Evolutionary conservation across 257 asterid species (phyloP).

Genomic region (Jaltomata sinuosa): DNA sequence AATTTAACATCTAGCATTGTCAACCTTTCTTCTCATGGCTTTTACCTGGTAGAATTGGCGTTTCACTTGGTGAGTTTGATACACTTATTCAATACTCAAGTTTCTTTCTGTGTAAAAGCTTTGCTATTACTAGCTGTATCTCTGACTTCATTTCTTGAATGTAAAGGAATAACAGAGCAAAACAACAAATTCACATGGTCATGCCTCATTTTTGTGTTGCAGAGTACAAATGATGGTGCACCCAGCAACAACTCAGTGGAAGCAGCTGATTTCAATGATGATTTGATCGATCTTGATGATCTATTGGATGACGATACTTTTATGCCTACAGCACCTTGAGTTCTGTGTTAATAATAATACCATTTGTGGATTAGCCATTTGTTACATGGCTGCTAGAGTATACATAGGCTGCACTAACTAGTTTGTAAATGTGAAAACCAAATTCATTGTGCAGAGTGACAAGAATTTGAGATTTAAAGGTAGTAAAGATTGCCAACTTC

Average conservation of each 20-base stretch:
- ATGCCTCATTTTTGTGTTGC: conserved; percentile 22
- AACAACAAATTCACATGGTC: background rate
- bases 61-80: background rate
- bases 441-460: background rate
- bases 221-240: conserved; percentile 47
- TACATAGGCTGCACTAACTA: conserved; percentile 2
- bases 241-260: conserved; percentile 37
- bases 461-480: background rate
- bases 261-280: conserved; percentile 46
- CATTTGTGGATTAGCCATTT: background rate
- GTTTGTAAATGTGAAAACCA: conserved; percentile 3
- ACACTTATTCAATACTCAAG: background rate
- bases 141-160: background rate
- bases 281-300: conserved; percentile 60
- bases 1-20: background rate
- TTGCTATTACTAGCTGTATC: background rate
- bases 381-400: background rate
- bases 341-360: background rate
- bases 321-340: conserved; percentile 31
- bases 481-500: background rate
- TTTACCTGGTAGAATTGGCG: background rate
- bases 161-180: background rate
- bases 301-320: conserved; percentile 60
- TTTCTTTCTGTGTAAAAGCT: background rate
- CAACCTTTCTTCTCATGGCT: background rate